Conservation (phyloP, 495 filamentous ascomycete genomes). For the Aspergillus steynii region DNA sequence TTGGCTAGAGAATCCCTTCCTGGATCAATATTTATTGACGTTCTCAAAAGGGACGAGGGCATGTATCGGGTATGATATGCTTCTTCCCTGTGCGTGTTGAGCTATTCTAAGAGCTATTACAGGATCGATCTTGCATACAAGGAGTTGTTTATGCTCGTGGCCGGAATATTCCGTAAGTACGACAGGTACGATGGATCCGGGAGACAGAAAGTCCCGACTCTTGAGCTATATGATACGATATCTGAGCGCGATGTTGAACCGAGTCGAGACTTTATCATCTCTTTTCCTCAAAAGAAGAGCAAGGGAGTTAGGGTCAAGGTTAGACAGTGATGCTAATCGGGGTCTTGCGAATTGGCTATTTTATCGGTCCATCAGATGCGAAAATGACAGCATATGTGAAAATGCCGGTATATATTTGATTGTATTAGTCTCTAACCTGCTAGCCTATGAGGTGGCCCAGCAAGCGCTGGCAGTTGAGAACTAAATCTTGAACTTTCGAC, state of each 20-base stretch:
- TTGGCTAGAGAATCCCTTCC: neutral
- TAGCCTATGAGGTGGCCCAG: too few relatives aligned
- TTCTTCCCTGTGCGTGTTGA: neutral
- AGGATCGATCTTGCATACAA: neutral
- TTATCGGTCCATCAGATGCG: too few relatives aligned
- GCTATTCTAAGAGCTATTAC: neutral
- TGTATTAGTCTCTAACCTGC: too few relatives aligned
- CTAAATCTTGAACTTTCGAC: too few relatives aligned
- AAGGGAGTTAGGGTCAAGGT: neutral
- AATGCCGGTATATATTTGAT: too few relatives aligned
- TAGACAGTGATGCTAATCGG: neutral
- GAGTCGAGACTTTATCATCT: neutral
- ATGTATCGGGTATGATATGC: neutral
- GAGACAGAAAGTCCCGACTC: neutral
- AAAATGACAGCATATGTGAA: too few relatives aligned
- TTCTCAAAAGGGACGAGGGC: neutral
- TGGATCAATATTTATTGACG: neutral
- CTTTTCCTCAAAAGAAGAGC: neutral
- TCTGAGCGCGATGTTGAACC: neutral
- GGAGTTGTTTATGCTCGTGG: neutral
- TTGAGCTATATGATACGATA: neutral
- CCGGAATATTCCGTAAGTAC: neutral
- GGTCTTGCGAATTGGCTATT: too few relatives aligned
- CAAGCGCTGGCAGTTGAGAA: too few relatives aligned
- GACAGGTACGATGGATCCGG: neutral